phyloP scores from a whole-genome alignment of 2,329 filamentous ascomycete species.

The Lachnellula hyalina region DNA sequence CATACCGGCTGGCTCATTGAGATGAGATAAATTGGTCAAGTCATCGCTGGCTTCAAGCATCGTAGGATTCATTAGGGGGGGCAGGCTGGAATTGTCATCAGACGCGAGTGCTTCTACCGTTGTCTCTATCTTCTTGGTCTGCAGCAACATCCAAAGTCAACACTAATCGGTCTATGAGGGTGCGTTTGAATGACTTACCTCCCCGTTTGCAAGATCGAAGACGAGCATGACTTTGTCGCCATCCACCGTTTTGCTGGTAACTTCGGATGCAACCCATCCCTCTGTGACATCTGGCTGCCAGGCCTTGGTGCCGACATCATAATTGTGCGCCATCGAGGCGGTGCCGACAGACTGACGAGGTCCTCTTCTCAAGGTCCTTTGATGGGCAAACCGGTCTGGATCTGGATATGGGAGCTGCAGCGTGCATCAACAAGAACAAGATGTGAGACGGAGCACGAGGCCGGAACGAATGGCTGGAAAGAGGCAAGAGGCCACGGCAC shows the following conservation, averaged over 20 bases:
- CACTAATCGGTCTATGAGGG: constrained; percentile 17
- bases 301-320: constrained; percentile 93
- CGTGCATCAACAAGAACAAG: constrained; percentile 21
- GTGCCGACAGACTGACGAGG: constrained; percentile 13
- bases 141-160: constrained; percentile 18
- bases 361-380: constrained; percentile 17
- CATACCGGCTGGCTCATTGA: constrained; percentile 95
- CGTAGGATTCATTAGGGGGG: constrained; percentile 94
- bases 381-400: constrained; percentile 15
- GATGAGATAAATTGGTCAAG: constrained; percentile 91
- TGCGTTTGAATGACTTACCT: constrained; percentile 51
- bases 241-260: constrained; percentile 76
- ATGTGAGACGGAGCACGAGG: not conserved
- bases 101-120: constrained; percentile 70
- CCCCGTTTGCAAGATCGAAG: constrained; percentile 87
- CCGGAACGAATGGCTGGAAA: not conserved
- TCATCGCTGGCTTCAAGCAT: constrained; percentile 99
- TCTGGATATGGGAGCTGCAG: constrained; percentile 18
- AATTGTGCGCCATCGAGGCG: constrained; percentile 75
- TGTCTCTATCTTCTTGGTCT: constrained; percentile 78
- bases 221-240: constrained; percentile 83
- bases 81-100: constrained; percentile 71
- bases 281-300: constrained; percentile 97
- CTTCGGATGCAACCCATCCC: constrained; percentile 96
- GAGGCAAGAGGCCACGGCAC: not conserved